Evolutionary conservation across 2,329 filamentous ascomycete genomes (phyloP), one percentile per base, ranked within the genome.

Genomic region (Didymellaceae sp.): DNA sequence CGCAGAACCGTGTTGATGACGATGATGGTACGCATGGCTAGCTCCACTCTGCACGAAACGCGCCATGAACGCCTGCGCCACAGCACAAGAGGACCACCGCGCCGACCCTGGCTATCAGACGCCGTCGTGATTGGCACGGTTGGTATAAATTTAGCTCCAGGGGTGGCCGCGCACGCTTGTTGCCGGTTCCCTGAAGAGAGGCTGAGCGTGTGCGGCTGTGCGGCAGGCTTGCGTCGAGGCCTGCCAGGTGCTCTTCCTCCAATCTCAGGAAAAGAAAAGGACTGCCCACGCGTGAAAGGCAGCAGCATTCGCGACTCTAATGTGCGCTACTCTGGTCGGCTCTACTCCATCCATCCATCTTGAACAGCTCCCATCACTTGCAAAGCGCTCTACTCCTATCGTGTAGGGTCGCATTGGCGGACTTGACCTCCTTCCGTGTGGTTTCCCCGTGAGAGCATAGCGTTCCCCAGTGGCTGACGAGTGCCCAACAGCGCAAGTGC

Each of bases 161-260:
- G 37, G 22, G 6, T 33, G 18, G 46, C 39, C 35, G 39, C 22
- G 33, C 45, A 22, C 17, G 26, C 26, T 28, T 28, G 26, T 13
- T 28, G 26, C 26, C n/a, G n/a, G n/a, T 28, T 28, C 6, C 20
- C 39, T 33, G 33, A 13, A 26, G 6, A 35, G 47, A 45, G 47
- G 47, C 47, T 51, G 28, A 51, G 47, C 30, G 35, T 25, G 9
- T 26, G 44, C 45, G 45, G 37, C 41, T 39, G 41, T 44, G 41
- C 47, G 35, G 35, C 41, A 16, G 33, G 42, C 18, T 11, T 31
- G 10, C 8, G 13, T 33, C 20, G 14, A 41, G 38, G 38, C 32
- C 25, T 35, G 32, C 17, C 17, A 21, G 32, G 39, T 33, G 39
- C 28, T 33, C 28, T 25, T 28, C n/a, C n/a, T 9, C 26, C 26